phyloP scores from a whole-genome alignment of 495 filamentous ascomycete species.

The Hypoxylon intermedium region DNA sequence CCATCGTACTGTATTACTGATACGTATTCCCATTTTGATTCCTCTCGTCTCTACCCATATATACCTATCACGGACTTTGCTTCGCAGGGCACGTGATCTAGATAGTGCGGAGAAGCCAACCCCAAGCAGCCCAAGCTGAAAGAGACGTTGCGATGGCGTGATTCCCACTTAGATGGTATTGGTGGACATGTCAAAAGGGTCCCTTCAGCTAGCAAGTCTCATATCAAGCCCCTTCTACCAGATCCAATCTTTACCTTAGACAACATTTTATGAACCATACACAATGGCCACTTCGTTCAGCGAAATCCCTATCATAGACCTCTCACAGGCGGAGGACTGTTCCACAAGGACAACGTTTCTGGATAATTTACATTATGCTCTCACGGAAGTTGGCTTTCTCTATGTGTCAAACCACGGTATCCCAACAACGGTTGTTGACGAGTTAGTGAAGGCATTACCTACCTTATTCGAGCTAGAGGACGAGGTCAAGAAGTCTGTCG shows the following conservation, averaged over 20 bases:
- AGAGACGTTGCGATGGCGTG: slow-evolving; percentile 26
- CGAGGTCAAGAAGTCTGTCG: slow-evolving; percentile 49
- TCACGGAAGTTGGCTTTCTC: slow-evolving; percentile 60
- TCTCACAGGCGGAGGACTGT: slow-evolving; percentile 46
- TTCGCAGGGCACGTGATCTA: slow-evolving; percentile 20
- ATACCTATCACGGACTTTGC: neutral
- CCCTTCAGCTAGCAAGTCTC: slow-evolving; percentile 3
- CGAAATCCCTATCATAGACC: slow-evolving; percentile 56
- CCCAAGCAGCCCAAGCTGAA: slow-evolving; percentile 23
- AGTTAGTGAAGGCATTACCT: slow-evolving; percentile 51
- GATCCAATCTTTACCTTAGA: neutral
- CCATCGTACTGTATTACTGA: slow-evolving; percentile 3
- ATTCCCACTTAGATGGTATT: slow-evolving; percentile 15
- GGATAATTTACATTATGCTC: slow-evolving; percentile 51
- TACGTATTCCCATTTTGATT: neutral
- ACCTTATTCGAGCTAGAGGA: slow-evolving; percentile 51
- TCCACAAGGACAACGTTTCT: slow-evolving; percentile 42
- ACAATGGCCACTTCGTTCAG: slow-evolving; percentile 44
- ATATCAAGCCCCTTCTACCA: slow-evolving; percentile 12
- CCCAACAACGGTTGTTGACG: slow-evolving; percentile 41
- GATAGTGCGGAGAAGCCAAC: slow-evolving; percentile 9
- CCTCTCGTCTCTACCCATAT: neutral
- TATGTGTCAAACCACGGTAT: slow-evolving; percentile 61
- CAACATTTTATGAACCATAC: neutral
- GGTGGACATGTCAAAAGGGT: neutral